Base-by-base conservation (phyloP, 2,329 filamentous ascomycete genomes). In the Xylaria sp. region DNA sequence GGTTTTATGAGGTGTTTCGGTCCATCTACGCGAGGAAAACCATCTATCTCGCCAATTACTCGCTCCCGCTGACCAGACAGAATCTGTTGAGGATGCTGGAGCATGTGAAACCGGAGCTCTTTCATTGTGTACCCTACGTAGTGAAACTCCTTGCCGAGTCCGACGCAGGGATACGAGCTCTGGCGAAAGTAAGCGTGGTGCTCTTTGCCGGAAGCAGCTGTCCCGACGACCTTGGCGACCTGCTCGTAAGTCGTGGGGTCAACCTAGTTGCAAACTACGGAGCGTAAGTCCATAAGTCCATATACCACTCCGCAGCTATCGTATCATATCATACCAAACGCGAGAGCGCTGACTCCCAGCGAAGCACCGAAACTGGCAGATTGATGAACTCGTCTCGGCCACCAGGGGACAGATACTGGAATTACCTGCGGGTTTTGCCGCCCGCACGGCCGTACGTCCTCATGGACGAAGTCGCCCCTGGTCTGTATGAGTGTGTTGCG, bases 81-180 rank as follows among this genome's bases (percentile, higher is more conserved):
- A 80, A 81, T 41, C 74, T 87, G 9, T 74, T 85, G 0, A 76
- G 78, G 23, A 82, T 81, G 3, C 77, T 87, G 75, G 74, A 78
- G 1, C 75, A 76, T 0, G 74, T 82, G 28, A 75, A 82, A 48
- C 81, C 84, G 0, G 81, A 89, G 59, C 82, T 86, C 48, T 82
- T 89, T 60, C 84, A 87, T 69, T 83, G 81, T 28, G 88, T 90
- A 2, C 88, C 88, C 0, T 90, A 89, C 68, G 83, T 85, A 0
- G 75, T 90, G 48, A 88, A 89, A 71, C 78, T 90, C 1, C 80
- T 90, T 0, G 83, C 84, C 0, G 88, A 90, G 74, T 83, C 83
- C 0, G 78, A 84, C 1, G 82, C 84, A 12, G 88, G 87, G 0
- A 80, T 88, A 7, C 76, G 81, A 3, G 77, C 77, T 12, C 75